Evolutionary conservation across 805 yeast species (phyloP).

Genomic region (Isabelozyma gotoi): DNA sequence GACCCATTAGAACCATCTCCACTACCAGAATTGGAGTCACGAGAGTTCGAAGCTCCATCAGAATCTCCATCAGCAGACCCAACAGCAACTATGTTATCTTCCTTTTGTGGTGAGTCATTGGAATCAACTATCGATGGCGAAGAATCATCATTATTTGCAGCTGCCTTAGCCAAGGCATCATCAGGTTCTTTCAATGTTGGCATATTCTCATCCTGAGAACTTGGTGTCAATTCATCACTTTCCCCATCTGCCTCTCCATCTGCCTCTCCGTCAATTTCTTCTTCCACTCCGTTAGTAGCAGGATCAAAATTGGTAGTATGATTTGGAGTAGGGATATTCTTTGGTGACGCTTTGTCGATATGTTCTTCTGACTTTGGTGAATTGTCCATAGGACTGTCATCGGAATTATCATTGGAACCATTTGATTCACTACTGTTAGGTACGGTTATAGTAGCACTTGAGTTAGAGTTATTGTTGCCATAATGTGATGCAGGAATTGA

Average conservation of each 20-base stretch:
- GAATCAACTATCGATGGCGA: background rate
- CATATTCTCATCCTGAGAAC: background rate
- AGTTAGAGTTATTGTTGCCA: background rate
- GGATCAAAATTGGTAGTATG: background rate
- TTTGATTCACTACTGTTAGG: background rate
- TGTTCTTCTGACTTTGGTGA: background rate
- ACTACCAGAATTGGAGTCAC: background rate
- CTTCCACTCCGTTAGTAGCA: background rate
- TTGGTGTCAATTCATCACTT: background rate
- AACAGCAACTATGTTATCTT: background rate
- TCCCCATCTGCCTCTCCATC: background rate
- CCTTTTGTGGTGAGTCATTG: background rate
- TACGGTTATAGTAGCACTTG: slow-evolving; percentile 1
- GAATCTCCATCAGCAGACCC: background rate
- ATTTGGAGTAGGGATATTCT: background rate
- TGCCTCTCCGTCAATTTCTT: background rate
- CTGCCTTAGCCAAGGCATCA: slow-evolving; percentile 4
- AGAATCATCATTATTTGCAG: slow-evolving; percentile 6
- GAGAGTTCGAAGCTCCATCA: background rate
- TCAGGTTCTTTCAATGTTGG: background rate
- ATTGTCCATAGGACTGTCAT: background rate
- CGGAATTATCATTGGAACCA: background rate
- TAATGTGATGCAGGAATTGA: background rate
- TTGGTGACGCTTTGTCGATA: background rate
- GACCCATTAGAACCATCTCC: slow-evolving; percentile 6